Percentiles rank a stretch among this genome's conserved stretches.
These are phyloP conservation scores for Phytophthora tubulina DNA, from an alignment of 352 stramenopile species.

Conservation along the genomic window DNA sequence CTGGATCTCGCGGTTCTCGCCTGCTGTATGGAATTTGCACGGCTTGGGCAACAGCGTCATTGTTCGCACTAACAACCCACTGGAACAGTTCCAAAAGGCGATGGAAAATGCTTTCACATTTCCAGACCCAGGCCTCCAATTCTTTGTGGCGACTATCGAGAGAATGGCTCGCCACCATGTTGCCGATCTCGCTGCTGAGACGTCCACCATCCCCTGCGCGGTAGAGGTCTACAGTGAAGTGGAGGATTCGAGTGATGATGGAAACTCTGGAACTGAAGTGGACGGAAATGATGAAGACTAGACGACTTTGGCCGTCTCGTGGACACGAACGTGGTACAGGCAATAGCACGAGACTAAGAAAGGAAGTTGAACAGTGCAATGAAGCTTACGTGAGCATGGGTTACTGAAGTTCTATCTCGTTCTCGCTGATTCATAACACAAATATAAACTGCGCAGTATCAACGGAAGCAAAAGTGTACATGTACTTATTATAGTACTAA, in stretches of 20 bases:
- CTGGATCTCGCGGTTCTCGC: conserved; percentile 24
- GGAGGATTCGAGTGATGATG: not conserved
- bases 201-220: conserved; percentile 14
- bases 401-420: no score
- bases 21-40: conserved; percentile 35
- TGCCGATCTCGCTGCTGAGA: conserved; percentile 30
- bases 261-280: conserved; percentile 1
- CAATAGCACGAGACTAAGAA: not conserved
- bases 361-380: not conserved
- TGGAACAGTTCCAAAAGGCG: conserved; percentile 29
- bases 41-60: conserved; percentile 22
- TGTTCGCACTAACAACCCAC: conserved; percentile 30
- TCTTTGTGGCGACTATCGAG: conserved; percentile 33
- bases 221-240: conserved; percentile 20
- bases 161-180: conserved; percentile 26
- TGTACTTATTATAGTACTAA: no score
- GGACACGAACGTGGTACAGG: not conserved
- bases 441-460: no score
- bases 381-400: no score
- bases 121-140: conserved; percentile 11
- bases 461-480: no score
- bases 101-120: conserved; percentile 21
- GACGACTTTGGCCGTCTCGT: not conserved
- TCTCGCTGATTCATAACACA: no score
- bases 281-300: not conserved